Percentiles rank a stretch among this genome's conserved stretches.
These are phyloP conservation scores for Euclidium syriacum DNA, from an alignment of 345 rosid genomes.

Conservation along the genomic window DNA sequence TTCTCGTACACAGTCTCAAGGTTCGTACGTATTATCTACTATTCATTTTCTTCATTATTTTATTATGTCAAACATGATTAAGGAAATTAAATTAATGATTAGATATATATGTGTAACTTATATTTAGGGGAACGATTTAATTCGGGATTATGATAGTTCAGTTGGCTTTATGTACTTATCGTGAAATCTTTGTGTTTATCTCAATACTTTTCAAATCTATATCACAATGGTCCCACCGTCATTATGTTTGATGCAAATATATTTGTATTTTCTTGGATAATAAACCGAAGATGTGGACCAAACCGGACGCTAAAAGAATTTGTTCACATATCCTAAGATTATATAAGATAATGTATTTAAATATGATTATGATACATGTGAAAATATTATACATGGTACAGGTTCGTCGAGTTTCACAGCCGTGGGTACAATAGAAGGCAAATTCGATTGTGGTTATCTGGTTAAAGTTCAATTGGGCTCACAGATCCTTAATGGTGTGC, in stretches of 20 bases:
- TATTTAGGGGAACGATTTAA: constrained; percentile 10
- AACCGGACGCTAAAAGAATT: constrained; percentile 11
- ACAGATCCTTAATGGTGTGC: constrained; percentile 74
- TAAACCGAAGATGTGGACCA: constrained; percentile 1
- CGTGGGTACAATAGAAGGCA: constrained; percentile 73
- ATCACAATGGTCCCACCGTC: constrained; percentile 26
- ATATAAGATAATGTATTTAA: constrained; percentile 7
- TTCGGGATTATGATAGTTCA: background rate
- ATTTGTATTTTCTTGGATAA: constrained; percentile 24
- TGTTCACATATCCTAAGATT: constrained; percentile 1
- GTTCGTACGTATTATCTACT: constrained; percentile 26
- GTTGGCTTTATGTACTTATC: constrained; percentile 24
- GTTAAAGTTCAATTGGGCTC: constrained; percentile 73
- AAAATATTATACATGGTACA: constrained; percentile 13
- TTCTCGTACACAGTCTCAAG: constrained; percentile 37
- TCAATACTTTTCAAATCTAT: constrained; percentile 18
- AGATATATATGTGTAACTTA: background rate
- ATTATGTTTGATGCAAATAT: constrained; percentile 24
- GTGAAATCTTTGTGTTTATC: constrained; percentile 22
- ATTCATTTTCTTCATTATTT: background rate
- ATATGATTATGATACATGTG: constrained; percentile 9
- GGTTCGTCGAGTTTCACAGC: constrained; percentile 44
- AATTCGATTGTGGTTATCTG: constrained; percentile 85
- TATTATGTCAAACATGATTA: constrained; percentile 12
- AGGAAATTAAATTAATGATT: constrained; percentile 1